A percentile compares a stretch with the other conserved stretches of the same genome.
phyloP scores from a whole-genome alignment of 2,329 filamentous ascomycete species.

The Cadophora luteo-olivacea region DNA sequence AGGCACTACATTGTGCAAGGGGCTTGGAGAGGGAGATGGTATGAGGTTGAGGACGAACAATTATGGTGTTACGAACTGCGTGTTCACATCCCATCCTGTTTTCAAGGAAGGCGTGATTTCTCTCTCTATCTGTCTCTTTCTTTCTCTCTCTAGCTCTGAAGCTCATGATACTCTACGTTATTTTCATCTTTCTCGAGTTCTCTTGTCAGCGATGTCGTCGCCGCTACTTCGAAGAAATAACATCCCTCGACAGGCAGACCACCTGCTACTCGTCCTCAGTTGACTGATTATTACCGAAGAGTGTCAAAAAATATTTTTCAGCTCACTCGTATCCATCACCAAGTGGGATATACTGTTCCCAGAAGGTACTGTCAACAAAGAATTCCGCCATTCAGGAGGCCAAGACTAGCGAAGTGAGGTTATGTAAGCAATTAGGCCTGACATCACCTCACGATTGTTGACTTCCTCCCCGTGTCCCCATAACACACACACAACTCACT shows the following conservation, averaged over 20 bases:
- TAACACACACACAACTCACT: not conserved
- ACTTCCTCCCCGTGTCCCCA: not conserved
- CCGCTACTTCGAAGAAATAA: no score
- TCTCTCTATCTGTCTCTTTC: not conserved
- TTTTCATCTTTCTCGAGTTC: not conserved
- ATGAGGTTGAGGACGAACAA: no score
- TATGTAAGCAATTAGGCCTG: conserved; percentile 6
- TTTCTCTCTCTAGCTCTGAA: no score
- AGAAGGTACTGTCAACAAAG: not conserved
- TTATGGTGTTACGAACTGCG: not conserved
- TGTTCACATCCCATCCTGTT: not conserved
- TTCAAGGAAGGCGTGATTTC: not conserved
- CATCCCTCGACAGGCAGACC: no score
- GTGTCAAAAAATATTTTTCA: no score
- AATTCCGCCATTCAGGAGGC: no score
- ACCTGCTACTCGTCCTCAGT: no score
- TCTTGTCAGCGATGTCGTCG: no score
- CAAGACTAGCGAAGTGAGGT: not conserved
- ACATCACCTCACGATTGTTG: not conserved
- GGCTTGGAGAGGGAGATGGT: not conserved
- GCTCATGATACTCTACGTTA: no score
- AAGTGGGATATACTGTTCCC: not conserved
- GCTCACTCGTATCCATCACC: not conserved
- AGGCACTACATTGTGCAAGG: not conserved
- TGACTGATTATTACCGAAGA: no score